Conservation (phyloP, 495 filamentous ascomycete genomes). For the Articulospora tetracladia region DNA sequence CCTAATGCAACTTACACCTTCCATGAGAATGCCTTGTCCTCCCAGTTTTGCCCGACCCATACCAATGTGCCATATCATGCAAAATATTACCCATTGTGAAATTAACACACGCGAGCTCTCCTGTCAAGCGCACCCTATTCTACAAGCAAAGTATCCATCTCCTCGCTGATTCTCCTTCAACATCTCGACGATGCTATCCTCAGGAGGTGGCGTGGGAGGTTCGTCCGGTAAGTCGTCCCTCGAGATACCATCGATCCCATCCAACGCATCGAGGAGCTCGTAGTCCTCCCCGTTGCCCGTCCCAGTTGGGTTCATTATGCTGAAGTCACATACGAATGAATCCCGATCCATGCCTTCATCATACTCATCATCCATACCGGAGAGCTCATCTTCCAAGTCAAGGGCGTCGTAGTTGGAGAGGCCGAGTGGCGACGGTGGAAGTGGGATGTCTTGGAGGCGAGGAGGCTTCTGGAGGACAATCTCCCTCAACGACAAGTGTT, state of each 20-base stretch:
- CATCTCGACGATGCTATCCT: conserved; percentile 25
- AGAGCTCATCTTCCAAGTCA: conserved; percentile 37
- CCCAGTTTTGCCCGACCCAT: conserved; percentile 20
- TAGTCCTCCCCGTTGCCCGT: conserved; percentile 23
- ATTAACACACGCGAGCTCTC: neutral
- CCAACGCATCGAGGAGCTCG: conserved; percentile 43
- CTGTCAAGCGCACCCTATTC: conserved; percentile 10
- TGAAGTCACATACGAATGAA: conserved; percentile 34
- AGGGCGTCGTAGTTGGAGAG: conserved; percentile 46
- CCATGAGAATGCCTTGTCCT: conserved; percentile 9
- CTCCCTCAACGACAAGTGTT: conserved; percentile 16
- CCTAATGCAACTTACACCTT: no score
- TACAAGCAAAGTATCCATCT: conserved; percentile 27
- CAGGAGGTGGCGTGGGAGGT: conserved; percentile 23
- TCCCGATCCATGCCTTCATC: conserved; percentile 26
- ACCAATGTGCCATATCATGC: conserved; percentile 8
- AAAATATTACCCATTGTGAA: conserved; percentile 1
- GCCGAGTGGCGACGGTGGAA: conserved; percentile 37
- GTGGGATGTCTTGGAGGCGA: conserved; percentile 22
- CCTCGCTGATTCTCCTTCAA: conserved; percentile 30
- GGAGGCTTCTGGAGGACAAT: conserved; percentile 20
- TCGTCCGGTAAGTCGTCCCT: conserved; percentile 20
- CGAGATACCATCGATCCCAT: conserved; percentile 41
- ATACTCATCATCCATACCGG: neutral
- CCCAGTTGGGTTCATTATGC: conserved; percentile 25